phyloP scores from a whole-genome alignment of 805 yeast species.

The Saturnispora gosingensis region DNA sequence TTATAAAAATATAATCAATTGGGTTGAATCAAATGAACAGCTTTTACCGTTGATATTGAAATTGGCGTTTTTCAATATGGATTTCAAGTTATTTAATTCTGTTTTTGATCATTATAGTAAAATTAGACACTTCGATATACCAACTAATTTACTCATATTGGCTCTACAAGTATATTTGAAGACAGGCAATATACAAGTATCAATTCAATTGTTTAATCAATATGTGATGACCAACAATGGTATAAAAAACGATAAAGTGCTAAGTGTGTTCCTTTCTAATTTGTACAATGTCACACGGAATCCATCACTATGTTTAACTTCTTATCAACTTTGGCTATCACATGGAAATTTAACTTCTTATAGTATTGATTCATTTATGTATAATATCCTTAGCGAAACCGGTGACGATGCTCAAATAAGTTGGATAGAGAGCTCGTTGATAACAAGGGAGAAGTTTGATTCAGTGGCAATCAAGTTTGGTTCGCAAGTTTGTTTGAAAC shows the following conservation, averaged over 20 bases:
- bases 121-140: slow-evolving; percentile 9
- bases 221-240: slow-evolving; percentile 18
- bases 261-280: slow-evolving; percentile 18
- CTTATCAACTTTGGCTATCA: slow-evolving; percentile 23
- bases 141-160: slow-evolving; percentile 12
- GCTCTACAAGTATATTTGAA: slow-evolving; percentile 22
- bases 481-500: slow-evolving; percentile 13
- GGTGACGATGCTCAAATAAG: slow-evolving; percentile 17
- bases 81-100: slow-evolving; percentile 18
- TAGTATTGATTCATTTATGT: slow-evolving; percentile 19
- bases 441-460: slow-evolving; percentile 9
- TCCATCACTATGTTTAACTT: slow-evolving; percentile 16
- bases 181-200: slow-evolving; percentile 20
- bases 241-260: slow-evolving; percentile 12
- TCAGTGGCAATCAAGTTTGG: slow-evolving; percentile 12
- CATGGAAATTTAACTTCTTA: slow-evolving; percentile 12
- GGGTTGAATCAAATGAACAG: slow-evolving; percentile 10
- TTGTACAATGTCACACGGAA: slow-evolving; percentile 17
- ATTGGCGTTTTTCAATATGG: slow-evolving; percentile 16
- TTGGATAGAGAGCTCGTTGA: slow-evolving; percentile 16
- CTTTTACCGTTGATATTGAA: slow-evolving; percentile 14
- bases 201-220: slow-evolving; percentile 23
- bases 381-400: slow-evolving; percentile 13
- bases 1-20: slow-evolving; percentile 15
- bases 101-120: slow-evolving; percentile 15